phyloP scores from a whole-genome alignment of 306 rosid species.

The Begonia peltatifolia region DNA sequence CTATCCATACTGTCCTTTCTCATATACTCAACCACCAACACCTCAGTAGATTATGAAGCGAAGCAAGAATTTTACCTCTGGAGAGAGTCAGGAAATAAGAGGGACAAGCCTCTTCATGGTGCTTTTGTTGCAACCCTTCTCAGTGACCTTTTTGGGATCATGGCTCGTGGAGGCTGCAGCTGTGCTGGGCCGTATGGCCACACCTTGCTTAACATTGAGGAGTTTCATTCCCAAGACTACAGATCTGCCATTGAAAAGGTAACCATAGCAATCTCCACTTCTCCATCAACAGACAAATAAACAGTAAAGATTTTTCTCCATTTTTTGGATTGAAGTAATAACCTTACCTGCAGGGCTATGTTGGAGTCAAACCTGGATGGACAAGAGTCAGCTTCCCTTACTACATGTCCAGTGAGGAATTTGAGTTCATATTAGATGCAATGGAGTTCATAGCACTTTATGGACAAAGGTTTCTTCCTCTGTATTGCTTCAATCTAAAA shows the following conservation, averaged over 20 bases:
- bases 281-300: not conserved
- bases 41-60: slow-evolving; percentile 3
- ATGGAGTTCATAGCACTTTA: slow-evolving; percentile 61
- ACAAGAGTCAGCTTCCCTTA: slow-evolving; percentile 76
- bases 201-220: slow-evolving; percentile 37
- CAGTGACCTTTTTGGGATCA: slow-evolving; percentile 75
- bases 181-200: slow-evolving; percentile 97
- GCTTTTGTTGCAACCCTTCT: slow-evolving; percentile 58
- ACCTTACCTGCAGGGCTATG: slow-evolving; percentile 33
- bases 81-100: slow-evolving; percentile 39
- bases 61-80: slow-evolving; percentile 31
- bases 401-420: slow-evolving; percentile 56
- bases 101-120: slow-evolving; percentile 69
- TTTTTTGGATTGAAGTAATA: not conserved
- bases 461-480: slow-evolving; percentile 64
- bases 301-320: not conserved
- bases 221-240: slow-evolving; percentile 30
- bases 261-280: not conserved
- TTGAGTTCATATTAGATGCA: slow-evolving; percentile 56
- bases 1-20: slow-evolving; percentile 66
- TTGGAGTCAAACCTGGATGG: slow-evolving; percentile 86
- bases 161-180: slow-evolving; percentile 79
- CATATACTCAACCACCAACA: slow-evolving; percentile 37
- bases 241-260: slow-evolving; percentile 60
- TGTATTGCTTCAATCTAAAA: slow-evolving; percentile 40